These are phyloP conservation scores for Lagenaria siceraria DNA, from an alignment of 306 rosid genomes.

Conservation along the genomic window DNA sequence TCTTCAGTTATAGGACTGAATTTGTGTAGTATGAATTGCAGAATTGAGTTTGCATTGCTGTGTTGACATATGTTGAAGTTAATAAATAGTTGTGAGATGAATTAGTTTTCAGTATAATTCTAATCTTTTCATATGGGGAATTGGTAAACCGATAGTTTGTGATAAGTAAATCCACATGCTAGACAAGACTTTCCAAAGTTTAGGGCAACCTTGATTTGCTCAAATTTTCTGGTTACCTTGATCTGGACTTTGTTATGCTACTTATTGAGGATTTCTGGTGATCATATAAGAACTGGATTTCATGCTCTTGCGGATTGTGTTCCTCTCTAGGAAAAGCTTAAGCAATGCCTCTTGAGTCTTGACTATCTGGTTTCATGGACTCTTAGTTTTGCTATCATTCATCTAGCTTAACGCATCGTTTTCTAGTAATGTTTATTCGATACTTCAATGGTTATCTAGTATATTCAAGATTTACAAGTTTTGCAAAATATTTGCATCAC, in stretches of 20 bases:
- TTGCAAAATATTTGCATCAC: background rate
- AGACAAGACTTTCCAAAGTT: background rate
- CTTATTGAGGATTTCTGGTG: background rate
- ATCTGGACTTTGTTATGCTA: background rate
- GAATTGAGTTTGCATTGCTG: background rate
- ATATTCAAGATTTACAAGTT: background rate
- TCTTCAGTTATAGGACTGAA: background rate
- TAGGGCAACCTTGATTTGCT: background rate
- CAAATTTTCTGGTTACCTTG: background rate
- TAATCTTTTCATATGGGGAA: background rate
- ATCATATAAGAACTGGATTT: background rate
- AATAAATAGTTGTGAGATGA: background rate
- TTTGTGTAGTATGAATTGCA: background rate
- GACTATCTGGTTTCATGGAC: background rate
- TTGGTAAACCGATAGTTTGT: background rate
- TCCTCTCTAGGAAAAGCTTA: background rate
- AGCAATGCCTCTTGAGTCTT: background rate
- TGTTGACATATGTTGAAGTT: background rate
- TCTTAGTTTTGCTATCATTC: background rate
- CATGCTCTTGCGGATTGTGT: background rate
- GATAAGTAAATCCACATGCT: background rate
- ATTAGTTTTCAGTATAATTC: background rate
- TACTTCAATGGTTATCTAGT: background rate
- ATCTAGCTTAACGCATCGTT: background rate
- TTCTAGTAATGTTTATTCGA: background rate